phyloP scores from a whole-genome alignment of 2,329 filamentous ascomycete species.

The Colletotrichum nymphaeae region DNA sequence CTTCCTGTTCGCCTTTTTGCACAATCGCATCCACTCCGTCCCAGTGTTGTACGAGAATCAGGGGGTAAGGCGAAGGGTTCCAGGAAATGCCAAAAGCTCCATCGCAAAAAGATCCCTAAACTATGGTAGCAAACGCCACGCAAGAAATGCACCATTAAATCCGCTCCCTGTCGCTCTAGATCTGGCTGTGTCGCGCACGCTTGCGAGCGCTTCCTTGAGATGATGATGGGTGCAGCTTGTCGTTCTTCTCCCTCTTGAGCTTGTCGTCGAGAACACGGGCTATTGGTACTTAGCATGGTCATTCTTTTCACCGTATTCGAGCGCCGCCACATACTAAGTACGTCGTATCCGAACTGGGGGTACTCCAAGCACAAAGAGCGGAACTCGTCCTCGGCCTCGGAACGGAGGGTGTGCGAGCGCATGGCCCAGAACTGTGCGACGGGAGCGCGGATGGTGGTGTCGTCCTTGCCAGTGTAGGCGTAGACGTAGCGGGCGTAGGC shows the following conservation, averaged over 20 bases:
- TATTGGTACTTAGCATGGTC: conserved; percentile 44
- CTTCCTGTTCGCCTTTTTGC: not conserved
- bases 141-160: not conserved
- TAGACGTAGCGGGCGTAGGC: conserved; percentile 93
- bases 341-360: conserved; percentile 93
- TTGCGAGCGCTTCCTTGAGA: conserved; percentile 63
- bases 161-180: not conserved
- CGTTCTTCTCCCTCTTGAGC: conserved; percentile 71
- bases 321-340: conserved; percentile 72
- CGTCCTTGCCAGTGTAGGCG: conserved; percentile 76
- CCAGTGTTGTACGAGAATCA: not conserved
- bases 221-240: conserved; percentile 65
- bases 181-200: conserved; percentile 63
- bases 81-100: not conserved
- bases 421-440: conserved; percentile 93
- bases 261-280: conserved; percentile 74
- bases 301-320: conserved; percentile 30
- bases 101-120: not conserved
- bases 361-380: conserved; percentile 86
- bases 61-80: not conserved
- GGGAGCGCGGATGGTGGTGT: conserved; percentile 80
- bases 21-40: not conserved
- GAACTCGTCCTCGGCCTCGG: conserved; percentile 90
- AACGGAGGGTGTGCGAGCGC: conserved; percentile 80
- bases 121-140: not conserved